Evolutionary conservation across 352 stramenopile genomes (phyloP).

Genomic region (Phytophthora parvispora): DNA sequence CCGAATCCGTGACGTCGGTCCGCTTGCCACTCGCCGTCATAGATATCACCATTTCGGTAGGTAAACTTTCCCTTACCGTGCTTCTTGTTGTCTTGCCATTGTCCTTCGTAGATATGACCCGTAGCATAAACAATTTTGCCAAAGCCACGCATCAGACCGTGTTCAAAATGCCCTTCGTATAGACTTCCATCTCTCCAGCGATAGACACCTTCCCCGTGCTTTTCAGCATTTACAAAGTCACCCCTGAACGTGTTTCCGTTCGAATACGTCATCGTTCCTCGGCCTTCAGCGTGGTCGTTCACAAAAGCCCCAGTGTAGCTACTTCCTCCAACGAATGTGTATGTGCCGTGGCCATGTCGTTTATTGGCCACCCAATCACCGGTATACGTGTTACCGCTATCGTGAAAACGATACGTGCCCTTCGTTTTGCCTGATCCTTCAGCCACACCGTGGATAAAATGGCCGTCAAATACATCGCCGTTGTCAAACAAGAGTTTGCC

Average conservation of each 20-base stretch:
- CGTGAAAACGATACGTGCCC: conserved; percentile 73
- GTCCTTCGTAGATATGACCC: conserved; percentile 71
- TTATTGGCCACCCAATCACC: conserved; percentile 73
- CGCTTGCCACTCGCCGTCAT: conserved; percentile 73
- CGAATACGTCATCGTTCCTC: conserved; percentile 81
- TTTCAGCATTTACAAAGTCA: conserved; percentile 71
- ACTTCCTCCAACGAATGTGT: conserved; percentile 68
- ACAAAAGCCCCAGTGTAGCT: conserved; percentile 69
- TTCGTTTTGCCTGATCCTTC: conserved; percentile 63
- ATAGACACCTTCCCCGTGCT: conserved; percentile 70
- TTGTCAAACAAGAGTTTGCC: conserved; percentile 83
- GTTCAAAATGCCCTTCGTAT: conserved; percentile 78
- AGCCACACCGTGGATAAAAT: conserved; percentile 62
- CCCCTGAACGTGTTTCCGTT: conserved; percentile 90
- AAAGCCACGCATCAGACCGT: conserved; percentile 70
- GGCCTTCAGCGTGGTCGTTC: conserved; percentile 75
- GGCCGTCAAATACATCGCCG: conserved; percentile 79
- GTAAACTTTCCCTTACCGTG: conserved; percentile 84
- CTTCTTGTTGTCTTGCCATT: conserved; percentile 76
- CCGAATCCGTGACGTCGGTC: conserved; percentile 69
- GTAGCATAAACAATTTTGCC: conserved; percentile 73
- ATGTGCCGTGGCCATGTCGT: conserved; percentile 79
- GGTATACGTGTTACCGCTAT: conserved; percentile 75
- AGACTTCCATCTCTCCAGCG: conserved; percentile 84
- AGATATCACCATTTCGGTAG: conserved; percentile 88